Base-by-base conservation (phyloP, 1,284 basidiomycete species). In the Hemileia vastatrix region DNA sequence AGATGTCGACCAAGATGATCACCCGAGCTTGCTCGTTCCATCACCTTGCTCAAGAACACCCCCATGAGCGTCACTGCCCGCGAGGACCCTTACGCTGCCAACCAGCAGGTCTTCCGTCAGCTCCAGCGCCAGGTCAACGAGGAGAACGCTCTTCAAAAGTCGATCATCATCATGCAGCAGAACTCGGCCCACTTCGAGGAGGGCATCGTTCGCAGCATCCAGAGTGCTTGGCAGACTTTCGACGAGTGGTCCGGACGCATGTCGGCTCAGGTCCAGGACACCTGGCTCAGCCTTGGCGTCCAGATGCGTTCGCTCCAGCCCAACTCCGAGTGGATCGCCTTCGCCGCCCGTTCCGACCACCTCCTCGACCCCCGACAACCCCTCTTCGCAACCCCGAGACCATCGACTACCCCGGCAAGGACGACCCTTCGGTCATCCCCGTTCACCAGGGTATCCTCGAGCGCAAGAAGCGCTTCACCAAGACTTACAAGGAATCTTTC, bases 101-200 rank as follows among this genome's bases (percentile, higher is more conserved):
- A 97, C 80, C 81, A 84, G 67, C 81, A 83, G 54, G 94, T 97
- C 57, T 78, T 83, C 61, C 86, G 84, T 64, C 94, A 98, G 78
- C 86, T 98, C 50, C 84, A 88, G 71, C 91, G 88, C 74, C 77
- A 80, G 77, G 91, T 97, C 52, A 86, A 93, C 77, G 94, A 95
- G 78, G 95, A 98, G 79, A 98, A 98, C 74, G 85, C 93, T 0
- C 83, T 98, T 18, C 95, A 98, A 78, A 98, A 98, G 77, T 90
- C 87, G n/a, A 88, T 97, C 74, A 87, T 98, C 73, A 95, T 98
- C 77, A 97, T 96, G 84, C 94, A 98, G 76, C 76, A 96, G 72
- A 96, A 96, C 77, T 90, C 87, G 52, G 94, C 93, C 21, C 88
- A 95, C 76, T 98, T 98, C 70, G 94, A 97, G 77, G 89, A 92